phyloP scores from a whole-genome alignment of 441 rosid genomes.

The Gossypium gossypioides region DNA sequence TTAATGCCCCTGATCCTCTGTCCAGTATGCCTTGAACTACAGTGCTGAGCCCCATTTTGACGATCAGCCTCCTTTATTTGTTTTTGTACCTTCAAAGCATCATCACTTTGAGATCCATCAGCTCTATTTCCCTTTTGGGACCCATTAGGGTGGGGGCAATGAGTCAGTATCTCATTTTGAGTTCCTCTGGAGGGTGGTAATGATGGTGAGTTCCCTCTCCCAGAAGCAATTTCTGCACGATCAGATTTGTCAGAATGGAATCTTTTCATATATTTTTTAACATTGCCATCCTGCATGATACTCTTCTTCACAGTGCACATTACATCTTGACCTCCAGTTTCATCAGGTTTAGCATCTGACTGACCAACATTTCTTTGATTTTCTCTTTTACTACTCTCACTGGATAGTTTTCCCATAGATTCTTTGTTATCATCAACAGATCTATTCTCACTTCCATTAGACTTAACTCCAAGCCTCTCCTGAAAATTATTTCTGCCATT shows the following conservation, averaged over 20 bases:
- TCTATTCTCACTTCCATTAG: constrained; percentile 37
- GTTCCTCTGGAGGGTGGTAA: constrained; percentile 38
- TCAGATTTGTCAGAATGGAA: constrained; percentile 24
- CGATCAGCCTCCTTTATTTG: constrained; percentile 37
- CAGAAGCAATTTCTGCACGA: constrained; percentile 30
- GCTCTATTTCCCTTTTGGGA: constrained; percentile 9
- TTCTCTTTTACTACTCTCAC: constrained; percentile 39
- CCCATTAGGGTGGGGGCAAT: constrained; percentile 24
- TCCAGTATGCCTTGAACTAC: constrained; percentile 38
- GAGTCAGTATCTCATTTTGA: constrained; percentile 33
- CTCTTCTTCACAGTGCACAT: constrained; percentile 34
- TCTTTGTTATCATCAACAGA: constrained; percentile 38
- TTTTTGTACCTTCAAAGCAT: constrained; percentile 29
- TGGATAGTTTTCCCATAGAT: constrained; percentile 24
- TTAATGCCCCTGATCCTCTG: constrained; percentile 39
- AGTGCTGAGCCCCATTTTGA: constrained; percentile 37
- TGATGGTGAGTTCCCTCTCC: constrained; percentile 31
- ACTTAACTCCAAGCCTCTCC: constrained; percentile 29
- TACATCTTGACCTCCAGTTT: constrained; percentile 25
- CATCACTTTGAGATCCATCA: constrained; percentile 28
- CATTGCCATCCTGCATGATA: constrained; percentile 28
- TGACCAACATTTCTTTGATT: constrained; percentile 25
- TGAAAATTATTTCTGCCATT: constrained; percentile 33
- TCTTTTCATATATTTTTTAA: constrained; percentile 23
- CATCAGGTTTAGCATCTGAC: constrained; percentile 39